phyloP scores from a whole-genome alignment of 257 asterid genomes.

The Solanum peruvianum region DNA sequence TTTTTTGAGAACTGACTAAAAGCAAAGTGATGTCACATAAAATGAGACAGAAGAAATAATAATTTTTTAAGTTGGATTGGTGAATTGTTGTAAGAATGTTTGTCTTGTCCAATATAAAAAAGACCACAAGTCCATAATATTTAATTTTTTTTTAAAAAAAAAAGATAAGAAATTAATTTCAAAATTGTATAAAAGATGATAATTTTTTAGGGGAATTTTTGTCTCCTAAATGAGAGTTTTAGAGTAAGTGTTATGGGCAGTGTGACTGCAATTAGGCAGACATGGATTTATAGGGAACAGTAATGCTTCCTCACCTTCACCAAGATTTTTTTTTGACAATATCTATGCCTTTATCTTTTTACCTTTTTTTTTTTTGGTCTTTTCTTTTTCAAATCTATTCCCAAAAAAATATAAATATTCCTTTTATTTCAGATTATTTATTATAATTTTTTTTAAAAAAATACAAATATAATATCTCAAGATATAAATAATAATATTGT shows the following conservation, averaged over 20 bases:
- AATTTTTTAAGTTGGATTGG: neutral
- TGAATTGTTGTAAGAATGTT: neutral
- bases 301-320: constrained; percentile 14
- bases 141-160: neutral
- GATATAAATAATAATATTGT: too few species aligned
- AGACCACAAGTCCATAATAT: neutral
- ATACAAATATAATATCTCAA: neutral
- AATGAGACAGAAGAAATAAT: too few species aligned
- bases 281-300: constrained; percentile 20
- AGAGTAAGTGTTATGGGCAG: neutral
- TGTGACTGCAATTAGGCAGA: constrained; percentile 18
- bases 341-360: neutral
- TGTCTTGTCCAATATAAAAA: neutral
- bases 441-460: too few species aligned
- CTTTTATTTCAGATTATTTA: neutral
- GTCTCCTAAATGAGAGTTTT: constrained; percentile 22
- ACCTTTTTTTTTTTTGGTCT: neutral
- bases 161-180: neutral
- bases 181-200: neutral
- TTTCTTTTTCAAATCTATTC: neutral
- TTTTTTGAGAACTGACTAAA: rapidly evolving
- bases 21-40: too few species aligned
- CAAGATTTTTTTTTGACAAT: constrained; percentile 6
- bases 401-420: neutral
- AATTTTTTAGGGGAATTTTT: neutral